These are phyloP conservation scores for Entophlyctis luteolus DNA, from an alignment of 192 early-diverging fungal species.

Conservation along the genomic window DNA sequence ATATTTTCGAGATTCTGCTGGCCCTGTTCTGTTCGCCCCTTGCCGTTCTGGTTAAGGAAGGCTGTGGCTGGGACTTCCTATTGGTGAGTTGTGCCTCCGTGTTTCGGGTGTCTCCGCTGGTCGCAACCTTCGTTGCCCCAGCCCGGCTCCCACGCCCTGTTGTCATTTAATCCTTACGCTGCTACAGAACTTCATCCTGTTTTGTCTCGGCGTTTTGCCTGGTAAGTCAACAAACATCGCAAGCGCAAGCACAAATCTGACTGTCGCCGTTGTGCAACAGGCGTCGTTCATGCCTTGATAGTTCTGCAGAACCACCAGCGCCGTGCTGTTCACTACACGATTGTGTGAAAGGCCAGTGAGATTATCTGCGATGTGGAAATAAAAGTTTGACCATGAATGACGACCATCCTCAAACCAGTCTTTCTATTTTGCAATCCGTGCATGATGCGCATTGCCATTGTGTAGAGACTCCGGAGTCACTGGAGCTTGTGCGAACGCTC, in stretches of 20 bases:
- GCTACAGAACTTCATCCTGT: constrained; percentile 16
- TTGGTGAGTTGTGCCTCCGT: too few relatives aligned
- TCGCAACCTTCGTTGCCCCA: background rate
- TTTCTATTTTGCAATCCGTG: background rate
- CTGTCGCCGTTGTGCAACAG: background rate
- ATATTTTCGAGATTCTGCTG: constrained; percentile 21
- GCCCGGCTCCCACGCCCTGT: background rate
- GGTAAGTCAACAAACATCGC: constrained; percentile 12
- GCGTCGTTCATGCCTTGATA: constrained; percentile 14
- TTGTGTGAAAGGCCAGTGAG: too few relatives aligned
- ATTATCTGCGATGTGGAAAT: background rate
- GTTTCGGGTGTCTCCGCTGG: too few relatives aligned
- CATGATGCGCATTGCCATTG: constrained; percentile 36
- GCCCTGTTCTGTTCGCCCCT: constrained; percentile 3
- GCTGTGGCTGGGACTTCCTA: constrained; percentile 25
- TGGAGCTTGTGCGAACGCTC: background rate
- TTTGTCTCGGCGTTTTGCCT: background rate
- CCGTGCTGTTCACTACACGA: constrained; percentile 23
- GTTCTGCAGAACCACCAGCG: constrained; percentile 28
- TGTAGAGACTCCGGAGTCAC: constrained; percentile 14
- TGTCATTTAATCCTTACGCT: background rate
- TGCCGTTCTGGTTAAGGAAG: constrained; percentile 24
- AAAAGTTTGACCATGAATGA: background rate
- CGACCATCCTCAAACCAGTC: background rate
- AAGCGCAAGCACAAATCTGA: too few relatives aligned